phyloP scores from a whole-genome alignment of 352 stramenopile species.

The Ochromonadaceae sp. region DNA sequence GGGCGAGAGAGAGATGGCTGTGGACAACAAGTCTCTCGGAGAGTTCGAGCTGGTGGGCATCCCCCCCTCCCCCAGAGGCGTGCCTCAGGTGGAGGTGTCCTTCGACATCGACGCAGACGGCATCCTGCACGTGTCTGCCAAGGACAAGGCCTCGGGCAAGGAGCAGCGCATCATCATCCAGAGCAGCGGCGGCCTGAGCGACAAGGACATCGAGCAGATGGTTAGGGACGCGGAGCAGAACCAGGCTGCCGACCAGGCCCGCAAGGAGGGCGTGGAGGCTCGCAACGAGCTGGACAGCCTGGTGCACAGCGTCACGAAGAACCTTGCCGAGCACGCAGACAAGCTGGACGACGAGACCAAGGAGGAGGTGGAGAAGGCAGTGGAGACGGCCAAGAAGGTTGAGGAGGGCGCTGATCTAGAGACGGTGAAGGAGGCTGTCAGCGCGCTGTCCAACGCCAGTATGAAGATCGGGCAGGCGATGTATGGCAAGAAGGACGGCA shows the following conservation, averaged over 20 bases:
- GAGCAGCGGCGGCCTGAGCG: conserved; percentile 76
- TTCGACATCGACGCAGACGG: conserved; percentile 98
- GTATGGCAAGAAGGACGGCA: conserved; percentile 68
- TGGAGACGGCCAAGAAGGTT: conserved; percentile 67
- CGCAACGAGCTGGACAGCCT: conserved; percentile 85
- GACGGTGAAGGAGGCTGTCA: conserved; percentile 73
- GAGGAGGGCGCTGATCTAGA: conserved; percentile 72
- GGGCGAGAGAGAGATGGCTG: conserved; percentile 91
- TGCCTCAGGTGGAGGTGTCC: conserved; percentile 91
- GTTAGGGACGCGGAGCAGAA: conserved; percentile 88
- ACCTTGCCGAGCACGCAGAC: conserved; percentile 78
- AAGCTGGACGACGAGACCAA: conserved; percentile 83
- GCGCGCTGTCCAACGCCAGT: conserved; percentile 72
- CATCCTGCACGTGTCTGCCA: conserved; percentile 89
- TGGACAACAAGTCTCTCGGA: conserved; percentile 92
- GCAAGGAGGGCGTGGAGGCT: conserved; percentile 83
- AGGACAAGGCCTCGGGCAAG: conserved; percentile 95
- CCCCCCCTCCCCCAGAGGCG: conserved; percentile 77
- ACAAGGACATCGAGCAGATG: conserved; percentile 95
- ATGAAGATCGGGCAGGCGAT: conserved; percentile 96
- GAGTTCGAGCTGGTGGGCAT: conserved; percentile 95
- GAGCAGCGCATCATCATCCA: conserved; percentile 94
- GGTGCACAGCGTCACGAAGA: conserved; percentile 27
- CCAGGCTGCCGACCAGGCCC: conserved; percentile 76
- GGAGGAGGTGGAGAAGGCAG: conserved; percentile 69